These are phyloP conservation scores for Fusarium mundagurra DNA, from an alignment of 2,329 filamentous ascomycete species.

Conservation along the genomic window DNA sequence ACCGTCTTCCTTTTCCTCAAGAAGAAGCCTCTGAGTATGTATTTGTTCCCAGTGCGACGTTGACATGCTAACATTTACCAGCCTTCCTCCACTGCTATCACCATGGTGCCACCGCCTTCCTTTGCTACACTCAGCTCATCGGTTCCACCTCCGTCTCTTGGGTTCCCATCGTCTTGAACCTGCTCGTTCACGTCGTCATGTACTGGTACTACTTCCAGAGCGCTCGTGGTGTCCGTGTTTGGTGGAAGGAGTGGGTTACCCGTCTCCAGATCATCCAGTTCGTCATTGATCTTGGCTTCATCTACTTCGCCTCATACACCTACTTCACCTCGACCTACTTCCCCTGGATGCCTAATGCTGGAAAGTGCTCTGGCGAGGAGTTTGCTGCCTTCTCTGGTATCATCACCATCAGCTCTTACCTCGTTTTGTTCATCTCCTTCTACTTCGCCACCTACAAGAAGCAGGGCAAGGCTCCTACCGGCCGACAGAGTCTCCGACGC, in stretches of 20 bases:
- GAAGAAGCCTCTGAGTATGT: constrained; percentile 90
- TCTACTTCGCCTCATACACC: constrained; percentile 99
- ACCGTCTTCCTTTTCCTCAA: constrained; percentile 98
- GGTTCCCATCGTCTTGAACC: constrained; percentile 92
- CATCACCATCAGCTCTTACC: constrained; percentile 91
- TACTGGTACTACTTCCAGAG: constrained; percentile 99
- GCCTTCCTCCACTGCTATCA: constrained; percentile 99
- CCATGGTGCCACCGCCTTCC: constrained; percentile 93
- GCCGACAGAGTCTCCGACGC: constrained; percentile 78
- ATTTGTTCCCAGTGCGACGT: not conserved
- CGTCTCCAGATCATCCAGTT: constrained; percentile 97
- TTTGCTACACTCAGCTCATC: constrained; percentile 97
- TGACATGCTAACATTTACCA: constrained; percentile 49
- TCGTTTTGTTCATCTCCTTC: constrained; percentile 98
- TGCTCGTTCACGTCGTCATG: constrained; percentile 97
- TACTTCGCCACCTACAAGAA: constrained; percentile 97
- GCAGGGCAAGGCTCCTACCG: constrained; percentile 79
- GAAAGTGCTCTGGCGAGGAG: constrained; percentile 93
- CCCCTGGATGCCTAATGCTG: constrained; percentile 81
- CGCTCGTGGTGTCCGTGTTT: constrained; percentile 92
- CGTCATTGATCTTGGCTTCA: constrained; percentile 95
- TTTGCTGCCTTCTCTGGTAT: constrained; percentile 95
- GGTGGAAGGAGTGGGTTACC: constrained; percentile 99
- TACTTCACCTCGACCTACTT: constrained; percentile 97
- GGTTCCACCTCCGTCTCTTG: constrained; percentile 93